phyloP scores from a whole-genome alignment of 2,329 filamentous ascomycete species.

The Botrytis tulipae region DNA sequence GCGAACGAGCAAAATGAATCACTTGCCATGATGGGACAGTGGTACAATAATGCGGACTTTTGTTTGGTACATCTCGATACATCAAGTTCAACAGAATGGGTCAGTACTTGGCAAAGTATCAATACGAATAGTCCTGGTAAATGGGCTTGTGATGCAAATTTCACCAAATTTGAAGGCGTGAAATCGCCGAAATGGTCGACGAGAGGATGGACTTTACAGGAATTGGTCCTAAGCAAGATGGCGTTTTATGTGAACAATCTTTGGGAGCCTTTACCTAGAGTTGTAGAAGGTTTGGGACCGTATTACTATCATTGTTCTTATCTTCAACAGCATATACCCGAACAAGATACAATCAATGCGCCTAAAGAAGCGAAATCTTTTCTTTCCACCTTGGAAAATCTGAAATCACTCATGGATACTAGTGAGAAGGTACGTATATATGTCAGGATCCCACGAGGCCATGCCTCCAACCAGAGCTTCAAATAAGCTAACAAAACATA shows the following conservation, averaged over 20 bases:
- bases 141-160: slow-evolving; percentile 22
- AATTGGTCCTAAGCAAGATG: slow-evolving; percentile 40
- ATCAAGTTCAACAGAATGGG: slow-evolving; percentile 30
- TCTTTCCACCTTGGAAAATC: slow-evolving; percentile 2
- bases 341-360: slow-evolving; percentile 3
- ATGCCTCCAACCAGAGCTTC: background rate
- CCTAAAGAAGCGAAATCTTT: slow-evolving; percentile 3
- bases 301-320: slow-evolving; percentile 39
- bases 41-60: slow-evolving; percentile 39
- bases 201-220: slow-evolving; percentile 40
- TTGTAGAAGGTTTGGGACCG: slow-evolving; percentile 37
- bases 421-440: slow-evolving; percentile 13
- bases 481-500: slow-evolving; percentile 13
- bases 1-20: slow-evolving; percentile 37
- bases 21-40: slow-evolving; percentile 39
- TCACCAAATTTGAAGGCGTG: slow-evolving; percentile 30
- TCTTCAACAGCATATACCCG: slow-evolving; percentile 28
- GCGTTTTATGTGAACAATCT: slow-evolving; percentile 40
- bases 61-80: slow-evolving; percentile 38
- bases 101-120: slow-evolving; percentile 29
- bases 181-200: slow-evolving; percentile 35
- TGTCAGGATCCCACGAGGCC: no score
- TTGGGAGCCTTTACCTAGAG: slow-evolving; percentile 36
- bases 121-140: slow-evolving; percentile 22
- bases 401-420: slow-evolving; percentile 20